Percentiles rank a stretch among this genome's conserved stretches.
These are phyloP conservation scores for Solanum corneliomulleri DNA, from an alignment of 257 asterid genomes.

Conservation along the genomic window DNA sequence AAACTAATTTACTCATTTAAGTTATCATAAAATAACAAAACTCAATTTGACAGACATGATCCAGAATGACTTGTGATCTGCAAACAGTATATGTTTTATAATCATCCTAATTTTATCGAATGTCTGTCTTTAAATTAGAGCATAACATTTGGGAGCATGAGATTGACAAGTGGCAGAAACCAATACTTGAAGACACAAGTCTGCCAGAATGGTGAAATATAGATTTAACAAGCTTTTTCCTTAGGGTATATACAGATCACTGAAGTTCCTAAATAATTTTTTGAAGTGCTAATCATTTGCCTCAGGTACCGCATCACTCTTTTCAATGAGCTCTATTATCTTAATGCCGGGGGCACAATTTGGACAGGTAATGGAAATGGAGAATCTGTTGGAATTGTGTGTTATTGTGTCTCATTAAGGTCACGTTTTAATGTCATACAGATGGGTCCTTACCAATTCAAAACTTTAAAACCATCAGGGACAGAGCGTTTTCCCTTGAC, in stretches of 20 bases:
- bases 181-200: slow-evolving; percentile 80
- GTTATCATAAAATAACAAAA: neutral
- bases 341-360: slow-evolving; percentile 83
- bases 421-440: slow-evolving; percentile 18
- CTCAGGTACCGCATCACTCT: slow-evolving; percentile 89
- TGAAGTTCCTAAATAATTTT: neutral
- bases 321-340: slow-evolving; percentile 92
- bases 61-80: neutral
- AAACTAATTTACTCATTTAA: neutral
- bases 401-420: neutral
- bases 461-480: slow-evolving; percentile 38
- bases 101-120: neutral
- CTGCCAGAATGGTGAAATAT: slow-evolving; percentile 78
- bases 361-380: slow-evolving; percentile 61
- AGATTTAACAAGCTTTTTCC: slow-evolving; percentile 1
- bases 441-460: slow-evolving; percentile 83
- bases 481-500: slow-evolving; percentile 43
- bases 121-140: slow-evolving; percentile 16
- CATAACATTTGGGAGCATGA: slow-evolving; percentile 72
- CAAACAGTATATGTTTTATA: neutral
- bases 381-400: neutral
- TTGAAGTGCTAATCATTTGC: slow-evolving; percentile 6
- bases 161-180: slow-evolving; percentile 89
- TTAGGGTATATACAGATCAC: neutral
- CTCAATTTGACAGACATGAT: neutral